These are phyloP conservation scores for Talaromyces atroroseus DNA, from an alignment of 2,329 filamentous ascomycete genomes.

Conservation along the genomic window DNA sequence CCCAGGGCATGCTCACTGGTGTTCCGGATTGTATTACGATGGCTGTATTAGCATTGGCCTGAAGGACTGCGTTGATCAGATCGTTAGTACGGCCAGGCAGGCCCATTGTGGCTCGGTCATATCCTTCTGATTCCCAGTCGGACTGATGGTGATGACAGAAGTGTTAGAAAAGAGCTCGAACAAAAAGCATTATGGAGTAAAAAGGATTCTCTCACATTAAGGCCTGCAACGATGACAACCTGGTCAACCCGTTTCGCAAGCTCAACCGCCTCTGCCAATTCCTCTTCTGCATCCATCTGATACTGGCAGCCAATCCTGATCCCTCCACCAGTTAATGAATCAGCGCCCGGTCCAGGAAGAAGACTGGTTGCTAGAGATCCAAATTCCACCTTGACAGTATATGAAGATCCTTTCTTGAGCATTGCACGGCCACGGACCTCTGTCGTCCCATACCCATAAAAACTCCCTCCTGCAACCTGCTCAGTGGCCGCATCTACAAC, in stretches of 20 bases:
- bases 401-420: slow-evolving; percentile 55
- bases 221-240: slow-evolving; percentile 69
- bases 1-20: slow-evolving; percentile 52
- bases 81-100: slow-evolving; percentile 51
- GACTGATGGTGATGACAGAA: background rate
- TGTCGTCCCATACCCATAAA: slow-evolving; percentile 60
- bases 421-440: slow-evolving; percentile 57
- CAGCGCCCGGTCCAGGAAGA: background rate
- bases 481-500: slow-evolving; percentile 63
- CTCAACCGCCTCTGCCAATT: background rate
- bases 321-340: background rate
- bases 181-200: background rate
- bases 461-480: slow-evolving; percentile 57
- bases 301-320: background rate
- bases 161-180: background rate
- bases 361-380: slow-evolving; percentile 33
- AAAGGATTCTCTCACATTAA: slow-evolving; percentile 52
- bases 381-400: slow-evolving; percentile 56
- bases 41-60: slow-evolving; percentile 62
- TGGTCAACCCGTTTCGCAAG: slow-evolving; percentile 48
- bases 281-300: background rate
- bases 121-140: slow-evolving; percentile 78
- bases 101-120: slow-evolving; percentile 54
- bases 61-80: slow-evolving; percentile 58
- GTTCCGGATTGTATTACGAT: slow-evolving; percentile 75